Evolutionary conservation across 352 stramenopile genomes (phyloP).

Genomic region (Proteromonas lacertae): DNA sequence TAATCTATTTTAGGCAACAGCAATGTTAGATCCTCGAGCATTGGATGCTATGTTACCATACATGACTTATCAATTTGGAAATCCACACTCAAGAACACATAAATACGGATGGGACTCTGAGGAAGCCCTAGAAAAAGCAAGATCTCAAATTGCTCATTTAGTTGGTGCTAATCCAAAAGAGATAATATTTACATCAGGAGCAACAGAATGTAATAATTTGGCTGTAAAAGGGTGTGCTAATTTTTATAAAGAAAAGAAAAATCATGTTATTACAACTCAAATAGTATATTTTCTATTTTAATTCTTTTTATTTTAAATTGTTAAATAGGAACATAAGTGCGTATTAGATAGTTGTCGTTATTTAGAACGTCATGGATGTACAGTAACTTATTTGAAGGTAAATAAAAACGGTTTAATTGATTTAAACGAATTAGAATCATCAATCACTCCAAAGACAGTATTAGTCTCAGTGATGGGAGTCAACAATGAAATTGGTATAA

Average conservation of each 20-base stretch:
- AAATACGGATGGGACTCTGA: slow-evolving; percentile 89
- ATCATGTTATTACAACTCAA: slow-evolving; percentile 95
- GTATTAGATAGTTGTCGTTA: slow-evolving; percentile 86
- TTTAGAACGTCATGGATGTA: slow-evolving; percentile 78
- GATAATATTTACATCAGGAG: slow-evolving; percentile 93
- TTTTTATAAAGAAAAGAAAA: slow-evolving; percentile 34
- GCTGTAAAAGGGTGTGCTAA: slow-evolving; percentile 73
- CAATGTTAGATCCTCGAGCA: slow-evolving; percentile 81
- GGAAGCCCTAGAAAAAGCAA: slow-evolving; percentile 54
- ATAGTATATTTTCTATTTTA: slow-evolving; percentile 24
- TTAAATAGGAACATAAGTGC: slow-evolving; percentile 36
- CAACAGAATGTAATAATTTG: slow-evolving; percentile 95
- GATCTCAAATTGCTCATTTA: slow-evolving; percentile 44
- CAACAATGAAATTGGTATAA: slow-evolving; percentile 98
- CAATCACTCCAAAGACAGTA: slow-evolving; percentile 68
- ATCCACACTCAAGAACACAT: slow-evolving; percentile 93
- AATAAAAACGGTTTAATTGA: slow-evolving; percentile 64
- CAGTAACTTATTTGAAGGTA: slow-evolving; percentile 86
- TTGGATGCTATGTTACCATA: slow-evolving; percentile 91
- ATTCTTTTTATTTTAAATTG: slow-evolving; percentile 3
- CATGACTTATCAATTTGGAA: slow-evolving; percentile 59
- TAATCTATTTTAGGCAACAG: slow-evolving; percentile 88
- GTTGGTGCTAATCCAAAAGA: slow-evolving; percentile 80
- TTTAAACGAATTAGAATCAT: slow-evolving; percentile 54
- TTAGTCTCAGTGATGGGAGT: slow-evolving; percentile 91